A percentile compares a stretch with the other conserved stretches of the same genome.
These are phyloP conservation scores for Eucalyptus regnans DNA, from an alignment of 345 rosid species.

Conservation along the genomic window DNA sequence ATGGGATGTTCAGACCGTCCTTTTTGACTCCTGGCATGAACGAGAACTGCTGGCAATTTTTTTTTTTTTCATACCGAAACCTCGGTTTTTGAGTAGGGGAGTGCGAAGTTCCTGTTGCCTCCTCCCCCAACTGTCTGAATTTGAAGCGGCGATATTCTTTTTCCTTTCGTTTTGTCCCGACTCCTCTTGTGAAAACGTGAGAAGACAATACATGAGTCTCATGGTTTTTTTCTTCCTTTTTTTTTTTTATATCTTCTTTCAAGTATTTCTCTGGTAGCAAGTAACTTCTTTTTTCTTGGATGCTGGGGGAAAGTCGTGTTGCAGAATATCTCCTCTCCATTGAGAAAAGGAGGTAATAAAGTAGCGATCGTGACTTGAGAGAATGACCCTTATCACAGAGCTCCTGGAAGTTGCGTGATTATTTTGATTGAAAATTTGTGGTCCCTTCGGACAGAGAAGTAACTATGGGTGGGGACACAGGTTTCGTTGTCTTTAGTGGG, in stretches of 20 bases:
- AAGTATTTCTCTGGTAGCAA: neutral
- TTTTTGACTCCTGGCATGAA: neutral
- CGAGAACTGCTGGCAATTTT: neutral
- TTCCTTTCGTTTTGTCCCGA: neutral
- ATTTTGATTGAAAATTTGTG: neutral
- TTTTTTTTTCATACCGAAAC: accelerated
- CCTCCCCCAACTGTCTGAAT: neutral
- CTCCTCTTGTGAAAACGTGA: neutral
- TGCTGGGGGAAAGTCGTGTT: neutral
- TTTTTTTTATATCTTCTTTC: neutral
- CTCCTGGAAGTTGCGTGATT: neutral
- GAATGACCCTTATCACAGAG: neutral
- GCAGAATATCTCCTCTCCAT: neutral
- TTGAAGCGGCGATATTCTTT: neutral
- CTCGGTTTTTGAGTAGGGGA: neutral
- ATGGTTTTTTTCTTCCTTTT: neutral
- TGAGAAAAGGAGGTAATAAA: neutral
- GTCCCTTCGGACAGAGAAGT: neutral
- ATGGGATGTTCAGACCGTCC: neutral
- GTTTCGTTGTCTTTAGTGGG: neutral
- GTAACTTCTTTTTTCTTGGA: neutral
- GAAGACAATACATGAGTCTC: neutral
- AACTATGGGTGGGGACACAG: neutral
- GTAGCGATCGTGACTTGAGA: neutral
- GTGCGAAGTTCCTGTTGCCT: neutral